phyloP scores from a whole-genome alignment of 2,329 filamentous ascomycete genomes.

The Pestalotiopsis sp. region DNA sequence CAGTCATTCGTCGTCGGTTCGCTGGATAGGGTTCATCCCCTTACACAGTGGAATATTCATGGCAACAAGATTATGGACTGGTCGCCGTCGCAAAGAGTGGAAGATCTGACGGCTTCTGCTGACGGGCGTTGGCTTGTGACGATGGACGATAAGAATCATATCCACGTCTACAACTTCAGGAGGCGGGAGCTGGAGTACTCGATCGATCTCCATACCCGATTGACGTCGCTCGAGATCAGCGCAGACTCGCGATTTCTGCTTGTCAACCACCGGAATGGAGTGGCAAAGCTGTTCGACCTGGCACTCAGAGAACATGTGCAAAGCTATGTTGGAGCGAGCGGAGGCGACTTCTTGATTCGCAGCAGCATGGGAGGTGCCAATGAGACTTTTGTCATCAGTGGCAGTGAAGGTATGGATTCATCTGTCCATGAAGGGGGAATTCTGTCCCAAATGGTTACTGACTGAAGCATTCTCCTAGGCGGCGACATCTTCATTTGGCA shows the following conservation, averaged over 20 bases:
- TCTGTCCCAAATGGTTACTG: slow-evolving; percentile 11
- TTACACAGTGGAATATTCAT: slow-evolving; percentile 72
- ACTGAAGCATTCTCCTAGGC: slow-evolving; percentile 37
- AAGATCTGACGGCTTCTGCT: slow-evolving; percentile 81
- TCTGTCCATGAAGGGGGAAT: not conserved
- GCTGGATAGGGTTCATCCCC: slow-evolving; percentile 66
- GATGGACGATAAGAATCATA: slow-evolving; percentile 68
- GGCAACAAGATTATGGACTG: slow-evolving; percentile 68
- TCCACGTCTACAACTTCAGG: slow-evolving; percentile 82
- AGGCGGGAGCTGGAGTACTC: slow-evolving; percentile 77
- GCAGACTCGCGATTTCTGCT: slow-evolving; percentile 80
- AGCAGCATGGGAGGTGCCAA: slow-evolving; percentile 85
- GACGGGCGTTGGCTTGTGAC: slow-evolving; percentile 81
- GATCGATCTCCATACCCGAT: slow-evolving; percentile 67
- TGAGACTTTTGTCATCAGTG: slow-evolving; percentile 89
- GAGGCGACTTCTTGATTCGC: slow-evolving; percentile 78
- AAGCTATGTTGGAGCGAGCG: slow-evolving; percentile 74
- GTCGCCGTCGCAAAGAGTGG: slow-evolving; percentile 72
- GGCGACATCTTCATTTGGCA: slow-evolving; percentile 87
- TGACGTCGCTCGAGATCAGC: slow-evolving; percentile 82
- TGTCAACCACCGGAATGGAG: slow-evolving; percentile 77
- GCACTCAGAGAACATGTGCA: slow-evolving; percentile 71
- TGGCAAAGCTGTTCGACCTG: slow-evolving; percentile 79
- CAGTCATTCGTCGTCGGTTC: slow-evolving; percentile 78
- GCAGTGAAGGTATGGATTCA: slow-evolving; percentile 74